These are phyloP conservation scores for Parietaria judaica DNA, from an alignment of 306 rosid species.

Conservation along the genomic window DNA sequence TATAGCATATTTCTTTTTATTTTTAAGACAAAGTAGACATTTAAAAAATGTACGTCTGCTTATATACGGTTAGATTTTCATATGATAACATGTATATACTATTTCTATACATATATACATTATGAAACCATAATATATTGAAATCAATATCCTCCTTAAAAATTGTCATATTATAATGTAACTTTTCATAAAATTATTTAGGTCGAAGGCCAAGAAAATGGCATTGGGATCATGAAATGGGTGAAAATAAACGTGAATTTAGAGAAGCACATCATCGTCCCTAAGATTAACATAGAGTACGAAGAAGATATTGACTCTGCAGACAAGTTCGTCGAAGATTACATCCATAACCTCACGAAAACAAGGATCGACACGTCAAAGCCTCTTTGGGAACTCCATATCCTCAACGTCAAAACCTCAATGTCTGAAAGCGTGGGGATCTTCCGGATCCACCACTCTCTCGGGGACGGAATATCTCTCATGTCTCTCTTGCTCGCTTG, in stretches of 20 bases:
- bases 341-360: slow-evolving; percentile 24
- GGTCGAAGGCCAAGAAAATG: too few species aligned
- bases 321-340: slow-evolving; percentile 26
- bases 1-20: too few species aligned
- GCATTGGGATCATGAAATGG: too few species aligned
- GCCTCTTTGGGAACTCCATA: slow-evolving; percentile 33
- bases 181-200: not conserved
- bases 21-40: too few species aligned
- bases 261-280: not conserved
- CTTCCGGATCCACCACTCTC: slow-evolving; percentile 32
- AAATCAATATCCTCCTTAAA: not conserved
- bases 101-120: too few species aligned
- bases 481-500: slow-evolving; percentile 36
- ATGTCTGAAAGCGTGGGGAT: slow-evolving; percentile 19
- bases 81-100: too few species aligned
- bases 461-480: slow-evolving; percentile 35
- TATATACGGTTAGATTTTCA: too few species aligned
- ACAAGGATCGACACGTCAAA: slow-evolving; percentile 21
- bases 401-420: slow-evolving; percentile 27
- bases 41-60: too few species aligned
- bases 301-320: not conserved
- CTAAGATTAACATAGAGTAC: not conserved
- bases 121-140: too few species aligned
- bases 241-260: too few species aligned
- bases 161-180: too few species aligned